Percentiles rank a stretch among this genome's conserved stretches.
These are phyloP conservation scores for Rugonectria rugulosa DNA, from an alignment of 2,329 filamentous ascomycete genomes.

Conservation along the genomic window DNA sequence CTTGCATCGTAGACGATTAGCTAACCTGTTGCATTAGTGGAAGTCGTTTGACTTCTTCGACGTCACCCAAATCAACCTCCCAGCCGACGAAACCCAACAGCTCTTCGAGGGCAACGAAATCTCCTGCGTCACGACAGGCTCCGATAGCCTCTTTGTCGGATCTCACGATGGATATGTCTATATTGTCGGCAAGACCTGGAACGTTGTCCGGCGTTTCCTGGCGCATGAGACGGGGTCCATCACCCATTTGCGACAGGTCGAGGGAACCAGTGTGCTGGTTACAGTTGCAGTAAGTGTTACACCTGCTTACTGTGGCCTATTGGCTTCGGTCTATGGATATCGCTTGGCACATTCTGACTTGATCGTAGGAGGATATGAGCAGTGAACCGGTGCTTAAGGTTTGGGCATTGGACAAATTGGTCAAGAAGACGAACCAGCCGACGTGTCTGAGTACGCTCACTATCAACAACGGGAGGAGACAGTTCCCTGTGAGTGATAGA, in stretches of 20 bases:
- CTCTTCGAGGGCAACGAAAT: constrained; percentile 86
- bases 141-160: constrained; percentile 88
- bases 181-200: constrained; percentile 88
- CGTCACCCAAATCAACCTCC: constrained; percentile 81
- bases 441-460: constrained; percentile 86
- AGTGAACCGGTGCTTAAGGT: constrained; percentile 91
- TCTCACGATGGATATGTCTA: constrained; percentile 85
- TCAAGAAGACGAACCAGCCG: constrained; percentile 91
- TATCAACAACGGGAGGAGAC: constrained; percentile 89
- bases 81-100: constrained; percentile 78
- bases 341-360: constrained; percentile 16
- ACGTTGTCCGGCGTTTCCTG: constrained; percentile 84
- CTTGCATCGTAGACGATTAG: fast-evolving
- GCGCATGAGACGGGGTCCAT: constrained; percentile 83
- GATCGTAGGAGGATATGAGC: constrained; percentile 77
- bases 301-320: neutral
- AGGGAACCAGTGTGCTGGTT: constrained; percentile 84
- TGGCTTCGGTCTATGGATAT: neutral
- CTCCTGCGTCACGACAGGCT: constrained; percentile 84
- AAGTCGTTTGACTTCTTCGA: constrained; percentile 99
- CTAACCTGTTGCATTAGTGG: constrained; percentile 68
- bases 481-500: constrained; percentile 75
- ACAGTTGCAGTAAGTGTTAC: constrained; percentile 69
- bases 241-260: constrained; percentile 91
- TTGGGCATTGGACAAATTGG: constrained; percentile 94